Conservation (phyloP, 306 rosid genomes). For the Vigna hirtella region DNA sequence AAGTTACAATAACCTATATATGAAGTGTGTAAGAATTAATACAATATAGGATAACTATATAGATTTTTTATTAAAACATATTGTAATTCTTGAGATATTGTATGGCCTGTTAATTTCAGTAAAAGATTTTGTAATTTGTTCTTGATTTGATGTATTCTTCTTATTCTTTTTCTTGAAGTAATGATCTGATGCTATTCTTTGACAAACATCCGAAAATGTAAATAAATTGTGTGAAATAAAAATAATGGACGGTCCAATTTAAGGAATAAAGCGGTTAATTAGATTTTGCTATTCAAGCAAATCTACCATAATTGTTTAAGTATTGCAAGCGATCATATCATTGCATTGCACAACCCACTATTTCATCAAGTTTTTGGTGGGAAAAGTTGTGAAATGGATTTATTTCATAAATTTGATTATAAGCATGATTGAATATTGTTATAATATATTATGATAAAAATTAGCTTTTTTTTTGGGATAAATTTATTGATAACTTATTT, state of each 20-base stretch:
- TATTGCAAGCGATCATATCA: too few relatives aligned
- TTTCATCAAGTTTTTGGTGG: too few relatives aligned
- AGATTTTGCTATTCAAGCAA: too few relatives aligned
- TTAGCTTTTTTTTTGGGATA: too few relatives aligned
- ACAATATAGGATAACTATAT: neutral
- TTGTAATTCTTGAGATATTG: neutral
- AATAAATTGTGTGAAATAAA: neutral
- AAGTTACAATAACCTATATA: constrained; percentile 14
- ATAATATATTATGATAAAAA: too few relatives aligned
- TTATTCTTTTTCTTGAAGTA: neutral
- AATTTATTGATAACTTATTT: too few relatives aligned
- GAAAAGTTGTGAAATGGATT: too few relatives aligned
- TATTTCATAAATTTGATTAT: too few relatives aligned
- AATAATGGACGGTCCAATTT: neutral
- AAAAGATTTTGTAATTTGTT: neutral
- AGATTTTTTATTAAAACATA: neutral
- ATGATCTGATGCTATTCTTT: neutral
- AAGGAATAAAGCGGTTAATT: neutral
- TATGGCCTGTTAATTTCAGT: neutral
- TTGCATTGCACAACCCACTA: too few relatives aligned
- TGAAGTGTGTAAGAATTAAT: constrained; percentile 31
- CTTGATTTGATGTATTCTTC: neutral
- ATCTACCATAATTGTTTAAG: too few relatives aligned
- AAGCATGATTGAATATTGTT: too few relatives aligned
- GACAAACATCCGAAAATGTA: neutral